A percentile compares a stretch with the other conserved stretches of the same genome.
phyloP scores from a whole-genome alignment of 208 protist species.

The Leishmania guyanensis region DNA sequence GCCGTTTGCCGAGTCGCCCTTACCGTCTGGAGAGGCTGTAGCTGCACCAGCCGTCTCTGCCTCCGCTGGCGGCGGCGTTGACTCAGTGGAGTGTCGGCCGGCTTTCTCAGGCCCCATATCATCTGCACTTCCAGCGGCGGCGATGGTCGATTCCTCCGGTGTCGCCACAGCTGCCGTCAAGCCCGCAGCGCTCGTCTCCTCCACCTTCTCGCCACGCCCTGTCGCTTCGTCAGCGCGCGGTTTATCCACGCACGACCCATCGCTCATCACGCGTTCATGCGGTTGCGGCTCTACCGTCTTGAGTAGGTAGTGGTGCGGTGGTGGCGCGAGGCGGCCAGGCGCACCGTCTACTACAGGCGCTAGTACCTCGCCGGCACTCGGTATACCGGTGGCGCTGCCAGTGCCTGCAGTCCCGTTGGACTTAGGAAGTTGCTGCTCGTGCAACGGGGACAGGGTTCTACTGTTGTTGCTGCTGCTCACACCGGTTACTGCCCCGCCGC shows the following conservation, averaged over 20 bases:
- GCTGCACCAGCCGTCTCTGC: neutral
- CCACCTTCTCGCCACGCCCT: neutral
- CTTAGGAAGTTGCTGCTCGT: neutral
- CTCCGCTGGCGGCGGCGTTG: neutral
- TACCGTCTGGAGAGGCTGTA: neutral
- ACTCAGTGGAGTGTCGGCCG: neutral
- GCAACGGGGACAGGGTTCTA: neutral
- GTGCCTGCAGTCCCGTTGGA: neutral
- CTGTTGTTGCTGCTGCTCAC: neutral
- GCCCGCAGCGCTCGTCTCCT: neutral
- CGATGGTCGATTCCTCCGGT: neutral
- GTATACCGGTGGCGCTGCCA: neutral
- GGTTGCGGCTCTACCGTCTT: conserved; percentile 31
- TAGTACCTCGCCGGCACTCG: neutral
- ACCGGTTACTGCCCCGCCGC: neutral
- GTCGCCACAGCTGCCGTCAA: neutral
- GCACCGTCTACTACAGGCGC: neutral
- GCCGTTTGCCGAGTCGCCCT: neutral
- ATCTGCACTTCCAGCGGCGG: neutral
- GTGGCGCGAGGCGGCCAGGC: conserved; percentile 16
- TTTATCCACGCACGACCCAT: neutral
- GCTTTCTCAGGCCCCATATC: neutral
- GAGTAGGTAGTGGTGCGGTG: conserved; percentile 29
- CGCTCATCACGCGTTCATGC: conserved; percentile 14
- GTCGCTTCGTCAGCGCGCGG: neutral